Conservation (phyloP, 2,329 filamentous ascomycete species). For the Phymatotrichopsis omnivora region DNA sequence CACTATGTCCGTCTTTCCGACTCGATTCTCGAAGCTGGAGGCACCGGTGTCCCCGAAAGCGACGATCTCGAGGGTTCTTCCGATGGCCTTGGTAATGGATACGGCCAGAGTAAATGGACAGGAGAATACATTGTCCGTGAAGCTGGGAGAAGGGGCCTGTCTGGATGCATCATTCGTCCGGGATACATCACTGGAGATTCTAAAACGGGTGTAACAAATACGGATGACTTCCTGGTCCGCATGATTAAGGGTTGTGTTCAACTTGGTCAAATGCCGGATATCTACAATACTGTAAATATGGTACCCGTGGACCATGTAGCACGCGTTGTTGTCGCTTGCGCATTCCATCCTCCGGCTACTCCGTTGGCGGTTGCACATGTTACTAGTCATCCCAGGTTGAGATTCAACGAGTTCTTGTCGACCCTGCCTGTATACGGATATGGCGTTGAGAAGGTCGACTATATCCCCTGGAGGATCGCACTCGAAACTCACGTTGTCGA, state of each 20-base stretch:
- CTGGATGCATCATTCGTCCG: conserved; percentile 65
- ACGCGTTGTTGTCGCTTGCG: conserved; percentile 64
- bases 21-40: conserved; percentile 49
- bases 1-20: conserved; percentile 68
- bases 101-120: conserved; percentile 87
- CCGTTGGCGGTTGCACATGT: conserved; percentile 58
- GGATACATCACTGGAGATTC: conserved; percentile 76
- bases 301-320: conserved; percentile 80
- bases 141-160: conserved; percentile 66
- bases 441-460: conserved; percentile 53
- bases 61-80: conserved; percentile 71
- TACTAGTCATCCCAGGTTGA: conserved; percentile 66
- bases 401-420: conserved; percentile 67
- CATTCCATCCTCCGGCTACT: conserved; percentile 51
- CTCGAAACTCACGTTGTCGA: conserved; percentile 57
- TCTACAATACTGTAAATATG: conserved; percentile 79
- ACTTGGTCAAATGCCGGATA: conserved; percentile 59
- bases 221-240: conserved; percentile 82
- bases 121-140: conserved; percentile 62
- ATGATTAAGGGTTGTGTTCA: conserved; percentile 83
- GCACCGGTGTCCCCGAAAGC: conserved; percentile 56
- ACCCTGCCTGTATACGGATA: conserved; percentile 65
- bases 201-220: conserved; percentile 59
- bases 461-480: conserved; percentile 56
- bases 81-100: conserved; percentile 70